These are phyloP conservation scores for Pleodorina starrii DNA, from an alignment of 139 green algal species.

Conservation along the genomic window DNA sequence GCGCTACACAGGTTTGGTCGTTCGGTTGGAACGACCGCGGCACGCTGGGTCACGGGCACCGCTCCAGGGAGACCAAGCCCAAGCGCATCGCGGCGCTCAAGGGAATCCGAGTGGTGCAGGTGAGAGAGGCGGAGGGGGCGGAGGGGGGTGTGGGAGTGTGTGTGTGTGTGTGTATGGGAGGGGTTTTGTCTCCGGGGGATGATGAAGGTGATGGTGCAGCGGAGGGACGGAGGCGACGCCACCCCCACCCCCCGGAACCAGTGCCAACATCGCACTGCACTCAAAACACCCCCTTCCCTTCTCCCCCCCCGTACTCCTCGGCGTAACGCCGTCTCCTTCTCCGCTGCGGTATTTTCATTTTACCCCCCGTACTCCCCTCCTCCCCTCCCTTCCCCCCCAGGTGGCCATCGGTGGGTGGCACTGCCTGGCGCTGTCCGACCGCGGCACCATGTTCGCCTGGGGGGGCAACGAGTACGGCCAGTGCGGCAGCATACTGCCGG, in stretches of 20 bases:
- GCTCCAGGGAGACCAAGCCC: slow-evolving; percentile 71
- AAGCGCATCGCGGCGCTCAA: slow-evolving; percentile 72
- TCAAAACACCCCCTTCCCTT: too few relatives aligned
- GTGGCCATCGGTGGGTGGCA: slow-evolving; percentile 95
- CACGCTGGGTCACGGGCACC: slow-evolving; percentile 87
- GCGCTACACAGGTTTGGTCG: slow-evolving; percentile 79
- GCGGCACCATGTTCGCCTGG: slow-evolving; percentile 72
- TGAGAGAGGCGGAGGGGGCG: not conserved
- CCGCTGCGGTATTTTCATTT: too few relatives aligned
- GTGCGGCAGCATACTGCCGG: slow-evolving; percentile 67
- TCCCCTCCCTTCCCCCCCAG: slow-evolving; percentile 61
- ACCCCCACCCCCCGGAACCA: too few relatives aligned
- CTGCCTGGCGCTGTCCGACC: slow-evolving; percentile 80
- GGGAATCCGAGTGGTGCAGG: slow-evolving; percentile 75
- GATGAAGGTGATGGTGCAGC: too few relatives aligned
- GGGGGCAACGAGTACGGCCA: slow-evolving; percentile 96
- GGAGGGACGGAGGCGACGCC: too few relatives aligned
- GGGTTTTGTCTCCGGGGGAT: too few relatives aligned
- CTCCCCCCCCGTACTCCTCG: not conserved
- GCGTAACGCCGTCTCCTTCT: too few relatives aligned
- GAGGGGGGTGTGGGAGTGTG: not conserved
- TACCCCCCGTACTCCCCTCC: not conserved
- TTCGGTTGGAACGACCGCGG: slow-evolving; percentile 92
- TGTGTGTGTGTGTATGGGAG: too few relatives aligned
- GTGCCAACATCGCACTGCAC: too few relatives aligned